Evolutionary conservation across 1,284 basidiomycete species (phyloP).

Genomic region (Ustilago curta): DNA sequence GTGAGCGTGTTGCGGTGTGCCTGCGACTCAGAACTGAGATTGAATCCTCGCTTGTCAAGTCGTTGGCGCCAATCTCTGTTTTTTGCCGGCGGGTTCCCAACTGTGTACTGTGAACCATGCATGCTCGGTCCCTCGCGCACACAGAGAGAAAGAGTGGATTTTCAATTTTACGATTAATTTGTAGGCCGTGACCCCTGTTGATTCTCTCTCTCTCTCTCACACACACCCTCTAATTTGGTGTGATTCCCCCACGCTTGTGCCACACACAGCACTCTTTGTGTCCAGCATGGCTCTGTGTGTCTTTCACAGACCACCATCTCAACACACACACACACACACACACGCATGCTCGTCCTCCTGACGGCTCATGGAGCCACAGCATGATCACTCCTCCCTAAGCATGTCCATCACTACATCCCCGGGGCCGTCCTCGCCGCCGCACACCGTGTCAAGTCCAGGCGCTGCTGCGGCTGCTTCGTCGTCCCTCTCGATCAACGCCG

Average conservation of each 20-base stretch:
- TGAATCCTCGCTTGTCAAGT: too few relatives aligned
- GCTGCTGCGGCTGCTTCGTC: conserved; percentile 9
- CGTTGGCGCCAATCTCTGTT: not conserved
- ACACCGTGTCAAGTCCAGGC: conserved; percentile 12
- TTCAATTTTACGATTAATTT: too few relatives aligned
- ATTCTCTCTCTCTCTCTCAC: too few relatives aligned
- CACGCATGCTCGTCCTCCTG: conserved; percentile 14
- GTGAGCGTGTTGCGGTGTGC: too few relatives aligned
- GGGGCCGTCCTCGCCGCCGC: conserved; percentile 7
- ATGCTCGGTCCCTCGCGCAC: not conserved
- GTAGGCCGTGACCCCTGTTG: not conserved
- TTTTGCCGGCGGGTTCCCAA: not conserved
- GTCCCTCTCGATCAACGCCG: conserved; percentile 2
- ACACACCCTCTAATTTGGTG: too few relatives aligned
- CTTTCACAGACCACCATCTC: not conserved
- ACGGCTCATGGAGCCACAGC: conserved; percentile 6
- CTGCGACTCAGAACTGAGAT: too few relatives aligned
- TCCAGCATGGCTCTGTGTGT: not conserved
- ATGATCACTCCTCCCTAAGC: not conserved
- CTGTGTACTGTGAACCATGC: not conserved
- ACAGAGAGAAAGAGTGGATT: too few relatives aligned
- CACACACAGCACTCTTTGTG: not conserved
- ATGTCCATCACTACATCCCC: conserved; percentile 10
- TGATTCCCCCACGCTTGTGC: not conserved
- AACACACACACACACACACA: not conserved